A percentile compares a stretch with the other conserved stretches of the same genome.
These are phyloP conservation scores for Arxiozyma heterogenica DNA, from an alignment of 1,139 yeast genomes.

Conservation along the genomic window DNA sequence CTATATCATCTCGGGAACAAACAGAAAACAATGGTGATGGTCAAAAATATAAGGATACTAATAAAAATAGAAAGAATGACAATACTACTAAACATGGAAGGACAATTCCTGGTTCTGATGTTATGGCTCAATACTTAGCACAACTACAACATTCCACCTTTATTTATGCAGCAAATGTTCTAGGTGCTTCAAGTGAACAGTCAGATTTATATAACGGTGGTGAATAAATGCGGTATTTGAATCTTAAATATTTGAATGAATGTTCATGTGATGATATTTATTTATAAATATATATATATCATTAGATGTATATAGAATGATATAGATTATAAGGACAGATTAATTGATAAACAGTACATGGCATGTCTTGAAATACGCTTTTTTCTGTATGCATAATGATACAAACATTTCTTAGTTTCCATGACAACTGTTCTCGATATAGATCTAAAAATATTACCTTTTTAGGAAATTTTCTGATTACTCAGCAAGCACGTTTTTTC, in stretches of 20 bases:
- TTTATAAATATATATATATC: neutral
- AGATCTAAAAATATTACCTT: neutral
- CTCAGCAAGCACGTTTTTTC: neutral
- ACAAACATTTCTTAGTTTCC: neutral
- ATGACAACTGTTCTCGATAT: neutral
- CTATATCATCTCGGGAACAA: neutral
- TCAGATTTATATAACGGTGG: slow-evolving; percentile 16
- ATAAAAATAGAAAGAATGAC: neutral
- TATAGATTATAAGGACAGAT: no score
- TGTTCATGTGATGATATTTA: no score
- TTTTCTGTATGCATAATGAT: neutral
- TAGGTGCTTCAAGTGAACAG: slow-evolving; percentile 33
- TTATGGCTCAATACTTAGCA: slow-evolving; percentile 69
- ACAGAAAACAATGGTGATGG: neutral
- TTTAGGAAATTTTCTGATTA: neutral
- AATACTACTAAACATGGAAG: neutral
- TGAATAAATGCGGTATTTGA: neutral
- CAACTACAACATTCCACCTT: slow-evolving; percentile 56
- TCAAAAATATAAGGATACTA: neutral
- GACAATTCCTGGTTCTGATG: slow-evolving; percentile 56
- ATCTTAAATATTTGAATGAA: neutral
- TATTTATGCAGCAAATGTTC: slow-evolving; percentile 47
- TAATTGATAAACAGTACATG: neutral
- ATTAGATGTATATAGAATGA: neutral
- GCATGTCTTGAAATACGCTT: neutral